Evolutionary conservation across 768 basidiomycete genomes (phyloP), one percentile per base, ranked within the genome.

Genomic region (Ramaria rubella): DNA sequence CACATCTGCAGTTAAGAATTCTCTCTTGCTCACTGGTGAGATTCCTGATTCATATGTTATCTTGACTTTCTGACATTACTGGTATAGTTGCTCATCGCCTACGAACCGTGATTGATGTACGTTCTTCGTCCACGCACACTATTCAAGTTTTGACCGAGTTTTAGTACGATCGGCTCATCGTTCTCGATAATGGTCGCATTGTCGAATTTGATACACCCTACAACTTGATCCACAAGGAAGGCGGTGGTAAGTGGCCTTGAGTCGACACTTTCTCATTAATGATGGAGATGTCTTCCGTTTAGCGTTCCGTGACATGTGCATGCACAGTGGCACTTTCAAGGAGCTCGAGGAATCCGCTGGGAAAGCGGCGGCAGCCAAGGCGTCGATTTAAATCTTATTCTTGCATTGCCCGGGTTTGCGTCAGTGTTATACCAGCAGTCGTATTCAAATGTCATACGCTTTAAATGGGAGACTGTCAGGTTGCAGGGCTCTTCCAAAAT

Each of bases 31-130:
- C 48, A 90, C 87, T 4, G 79, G 87, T 86, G 61, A 9, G 80
- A 72, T 4, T 5, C n/a, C 15, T 31, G 11, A 2, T 24, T 30
- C 12, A 8, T 8, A n/a, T 5, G 1, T 23, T 33, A 14, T n/a
- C 2, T 30, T 11, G 12, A 29, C 27, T 46, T 17, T 15, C 21
- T 55, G 12, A 49, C 46, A 31, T 29, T 14, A 44, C 56, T 59
- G 64, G 40, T 63, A 52, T 52, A 81, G 84, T 90, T 49, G 87
- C 87, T 0, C 87, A 90, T 69, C 78, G 89, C 38, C 69, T 90
- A 56, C 76, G 80, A 55, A 90, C 88, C 1, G 81, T 91, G 51
- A 87, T 89, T 58, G 87, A 94, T 30, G 55, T 56, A 46, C 44
- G 55, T 44, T 17, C 12, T 12, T 31, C 19, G n/a, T n/a, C n/a